Conservation (phyloP, 768 basidiomycete species). For the Amanita phalloides region DNA sequence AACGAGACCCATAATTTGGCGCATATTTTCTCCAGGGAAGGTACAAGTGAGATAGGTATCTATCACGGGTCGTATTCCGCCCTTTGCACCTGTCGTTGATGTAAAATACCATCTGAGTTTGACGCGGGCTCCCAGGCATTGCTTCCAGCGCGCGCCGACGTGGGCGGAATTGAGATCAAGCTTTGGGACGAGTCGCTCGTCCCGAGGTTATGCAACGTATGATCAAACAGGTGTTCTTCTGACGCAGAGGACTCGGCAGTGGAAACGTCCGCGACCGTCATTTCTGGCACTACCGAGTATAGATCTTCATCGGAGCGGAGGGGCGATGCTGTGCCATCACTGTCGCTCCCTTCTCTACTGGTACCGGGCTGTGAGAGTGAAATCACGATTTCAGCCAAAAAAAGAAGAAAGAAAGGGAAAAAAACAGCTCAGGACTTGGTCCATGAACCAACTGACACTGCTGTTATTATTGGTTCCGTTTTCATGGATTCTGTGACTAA, state of each 20-base stretch:
- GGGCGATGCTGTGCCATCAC: conserved; percentile 1
- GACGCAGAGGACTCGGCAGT: conserved; percentile 4
- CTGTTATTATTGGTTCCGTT: not conserved
- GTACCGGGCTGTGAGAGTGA: not conserved
- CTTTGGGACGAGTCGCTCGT: not conserved
- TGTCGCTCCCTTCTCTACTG: conserved; percentile 1
- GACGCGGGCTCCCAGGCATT: not conserved
- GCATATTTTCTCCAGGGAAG: not conserved
- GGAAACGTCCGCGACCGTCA: not conserved
- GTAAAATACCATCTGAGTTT: conserved; percentile 1
- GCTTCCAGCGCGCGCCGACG: not conserved
- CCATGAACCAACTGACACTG: not conserved
- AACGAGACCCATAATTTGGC: not conserved
- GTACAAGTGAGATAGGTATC: not conserved
- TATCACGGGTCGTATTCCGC: conserved; percentile 5
- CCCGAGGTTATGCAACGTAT: conserved; percentile 2
- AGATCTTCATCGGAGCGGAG: conserved; percentile 2
- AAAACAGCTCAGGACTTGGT: not conserved
- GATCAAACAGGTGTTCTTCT: not conserved
- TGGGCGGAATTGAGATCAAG: not conserved
- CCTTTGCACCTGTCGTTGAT: conserved; percentile 2
- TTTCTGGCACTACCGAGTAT: not conserved
- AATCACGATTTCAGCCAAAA: not conserved
- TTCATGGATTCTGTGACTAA: conserved; percentile 5
- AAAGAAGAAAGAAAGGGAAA: not conserved